A percentile compares a stretch with the other conserved stretches of the same genome.
These are phyloP conservation scores for Durio zibethinus DNA, from an alignment of 345 rosid species.

Conservation along the genomic window DNA sequence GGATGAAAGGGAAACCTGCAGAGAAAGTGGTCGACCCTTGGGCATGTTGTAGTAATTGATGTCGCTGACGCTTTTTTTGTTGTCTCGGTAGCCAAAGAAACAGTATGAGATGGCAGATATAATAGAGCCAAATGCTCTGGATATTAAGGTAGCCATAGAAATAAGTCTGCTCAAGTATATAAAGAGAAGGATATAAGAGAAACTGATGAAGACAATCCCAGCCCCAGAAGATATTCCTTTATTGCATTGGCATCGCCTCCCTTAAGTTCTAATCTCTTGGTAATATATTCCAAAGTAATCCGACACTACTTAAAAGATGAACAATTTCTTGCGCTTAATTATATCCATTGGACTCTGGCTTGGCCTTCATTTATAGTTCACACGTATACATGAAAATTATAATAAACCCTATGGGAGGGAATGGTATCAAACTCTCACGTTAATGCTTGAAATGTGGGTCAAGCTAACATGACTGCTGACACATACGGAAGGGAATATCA, in stretches of 20 bases:
- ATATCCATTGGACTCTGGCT: conserved; percentile 5
- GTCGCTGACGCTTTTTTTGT: conserved; percentile 20
- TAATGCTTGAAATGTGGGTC: conserved; percentile 29
- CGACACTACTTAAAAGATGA: conserved; percentile 19
- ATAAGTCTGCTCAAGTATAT: conserved; percentile 27
- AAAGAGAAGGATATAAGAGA: conserved; percentile 20
- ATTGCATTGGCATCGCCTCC: conserved; percentile 41
- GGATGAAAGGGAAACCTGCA: conserved; percentile 58
- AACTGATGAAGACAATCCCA: conserved; percentile 15
- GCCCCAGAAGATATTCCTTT: conserved; percentile 51
- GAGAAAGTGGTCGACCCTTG: conserved; percentile 71
- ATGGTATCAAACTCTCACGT: conserved; percentile 32
- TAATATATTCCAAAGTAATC: conserved; percentile 43
- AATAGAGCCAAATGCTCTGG: conserved; percentile 48
- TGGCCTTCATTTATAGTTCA: conserved; percentile 7
- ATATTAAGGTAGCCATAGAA: conserved; percentile 39
- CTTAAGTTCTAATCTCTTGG: conserved; percentile 30
- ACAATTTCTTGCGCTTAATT: conserved; percentile 28
- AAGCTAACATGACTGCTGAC: conserved; percentile 28
- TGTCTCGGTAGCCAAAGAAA: conserved; percentile 47
- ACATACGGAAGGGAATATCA: conserved; percentile 32
- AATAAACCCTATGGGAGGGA: conserved; percentile 26
- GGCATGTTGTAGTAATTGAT: conserved; percentile 46
- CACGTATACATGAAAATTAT: not conserved
- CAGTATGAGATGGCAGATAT: conserved; percentile 52